Base-by-base conservation (phyloP, 768 basidiomycete species). In the Amanita pallidorosea region DNA sequence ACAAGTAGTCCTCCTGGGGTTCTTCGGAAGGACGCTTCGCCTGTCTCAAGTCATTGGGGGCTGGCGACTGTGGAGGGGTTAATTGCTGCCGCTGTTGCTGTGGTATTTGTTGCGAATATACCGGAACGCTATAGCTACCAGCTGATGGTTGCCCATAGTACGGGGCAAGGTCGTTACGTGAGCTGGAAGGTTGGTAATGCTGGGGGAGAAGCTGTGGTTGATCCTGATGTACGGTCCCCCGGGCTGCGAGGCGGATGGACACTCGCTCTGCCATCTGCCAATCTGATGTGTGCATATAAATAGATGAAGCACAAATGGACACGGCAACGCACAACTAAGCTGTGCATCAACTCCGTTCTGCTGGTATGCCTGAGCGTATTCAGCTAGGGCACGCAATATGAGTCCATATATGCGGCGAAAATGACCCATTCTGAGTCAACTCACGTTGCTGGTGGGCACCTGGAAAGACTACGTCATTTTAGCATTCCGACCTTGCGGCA, bases 171-270 rank as follows among this genome's bases (percentile, higher is more conserved):
- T 58, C 50, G 17, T 25, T 45, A 51, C 50, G 50, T 45, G 31
- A 44, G 23, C 34, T 25, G 8, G 33, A 12, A 44, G 40, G 6
- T 42, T 46, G 53, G 33, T 55, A 57, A 27, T 47, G 54, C n/a
- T 53, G 42, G 20, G 51, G 65, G 29, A 59, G 64, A 57, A 46
- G 64, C 56, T 47, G 64, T 41, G 56, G 62, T 55, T 60, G 67
- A 18, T 44, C 49, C 17, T 20, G 63, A 45, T 65, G 61, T 13
- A 61, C 59, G 25, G 68, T 65, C 42, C 65, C 74, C 41, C 80
- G 77, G 31, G 79, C 78, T 41, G 73, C 75, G 58, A 83, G 56
- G 56, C 80, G 80, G 62, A 81, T 62, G 60, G 80, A 79, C 50
- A 70, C 77, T 53, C 82, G 67, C 58, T 81, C 75, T 60, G 69